Evolutionary conservation across 805 yeast species (phyloP), one percentile per base, ranked within the genome.

Genomic region (Candida taoyuanica): DNA sequence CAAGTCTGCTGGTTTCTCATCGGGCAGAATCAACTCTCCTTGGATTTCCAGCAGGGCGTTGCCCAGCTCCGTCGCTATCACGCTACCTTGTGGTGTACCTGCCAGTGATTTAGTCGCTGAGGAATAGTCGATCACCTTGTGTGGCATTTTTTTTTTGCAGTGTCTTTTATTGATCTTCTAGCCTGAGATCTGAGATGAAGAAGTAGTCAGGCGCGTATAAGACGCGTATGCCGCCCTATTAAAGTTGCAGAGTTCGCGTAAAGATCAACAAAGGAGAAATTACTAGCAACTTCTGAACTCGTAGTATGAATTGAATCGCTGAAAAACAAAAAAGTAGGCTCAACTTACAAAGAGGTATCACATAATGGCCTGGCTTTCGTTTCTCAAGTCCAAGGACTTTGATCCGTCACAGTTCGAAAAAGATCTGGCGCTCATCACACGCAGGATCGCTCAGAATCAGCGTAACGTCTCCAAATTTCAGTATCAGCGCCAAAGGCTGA

Each of bases 31-130:
- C 28, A 83, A 56, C 25, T 78, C 85, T 8, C 93, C 93, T 53
- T 83, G 93, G 15, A 83, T 81, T 55, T 83, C 93, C 15, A 83
- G 43, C 14, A 83, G 49, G 3, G 74, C 68, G 30, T 77, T 68
- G 1, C 91, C 93, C 30, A 63, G 59, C 1, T 78, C 71, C 0
- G 89, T 78, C 2, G 70, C 48, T 3, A 76, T 53, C 2, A 47
- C 39, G 3, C 31, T 14, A 15, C 47, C 7, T 9, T 28, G 40
- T 8, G 14, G 14, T 6, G 27, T 7, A n/a, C 17, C 5, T 6
- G 2, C 9, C 5, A 37, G 36, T 5, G 43, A 43, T 8, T 23
- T 20, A 12, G 40, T 37, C 9, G 50, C 43, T 13, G 16, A 3
- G 6, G 40, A 5, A 36, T 46, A 48, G 27, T 37, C 43, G 9